phyloP scores from a whole-genome alignment of 495 filamentous ascomycete genomes.

The Cetradonia linearis region DNA sequence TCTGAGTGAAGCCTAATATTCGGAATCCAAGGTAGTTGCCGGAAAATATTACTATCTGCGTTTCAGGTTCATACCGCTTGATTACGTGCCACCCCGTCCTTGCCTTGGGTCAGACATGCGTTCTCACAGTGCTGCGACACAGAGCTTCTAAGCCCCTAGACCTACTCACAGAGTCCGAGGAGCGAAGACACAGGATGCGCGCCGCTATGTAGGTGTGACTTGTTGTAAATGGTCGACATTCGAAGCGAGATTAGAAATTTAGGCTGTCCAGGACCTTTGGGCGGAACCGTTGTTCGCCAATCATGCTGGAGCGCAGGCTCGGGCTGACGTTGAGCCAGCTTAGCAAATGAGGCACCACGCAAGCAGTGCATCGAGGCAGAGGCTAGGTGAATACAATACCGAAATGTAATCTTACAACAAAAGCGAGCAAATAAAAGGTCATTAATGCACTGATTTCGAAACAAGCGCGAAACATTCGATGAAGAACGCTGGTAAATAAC shows the following conservation, averaged over 20 bases:
- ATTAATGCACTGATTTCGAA: background rate
- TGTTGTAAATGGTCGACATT: background rate
- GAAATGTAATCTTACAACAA: background rate
- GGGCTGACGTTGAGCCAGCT: background rate
- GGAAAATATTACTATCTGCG: background rate
- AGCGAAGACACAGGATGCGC: background rate
- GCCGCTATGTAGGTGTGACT: background rate
- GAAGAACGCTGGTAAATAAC: background rate
- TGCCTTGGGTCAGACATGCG: background rate
- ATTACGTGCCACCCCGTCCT: background rate
- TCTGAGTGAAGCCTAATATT: background rate
- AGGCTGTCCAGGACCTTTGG: background rate
- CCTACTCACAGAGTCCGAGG: background rate
- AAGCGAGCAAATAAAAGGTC: background rate
- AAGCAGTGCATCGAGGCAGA: background rate
- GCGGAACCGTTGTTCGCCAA: background rate
- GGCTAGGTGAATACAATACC: background rate
- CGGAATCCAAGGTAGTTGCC: background rate
- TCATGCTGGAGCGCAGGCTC: background rate
- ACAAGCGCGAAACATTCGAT: background rate
- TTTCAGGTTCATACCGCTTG: background rate
- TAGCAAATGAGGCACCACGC: slow-evolving; percentile 1
- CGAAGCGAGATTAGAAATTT: background rate
- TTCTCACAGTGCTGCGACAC: background rate
- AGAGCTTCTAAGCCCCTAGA: no score